These are phyloP conservation scores for Plectosphaerella sp. DNA, from an alignment of 2,329 filamentous ascomycete genomes.

Conservation along the genomic window DNA sequence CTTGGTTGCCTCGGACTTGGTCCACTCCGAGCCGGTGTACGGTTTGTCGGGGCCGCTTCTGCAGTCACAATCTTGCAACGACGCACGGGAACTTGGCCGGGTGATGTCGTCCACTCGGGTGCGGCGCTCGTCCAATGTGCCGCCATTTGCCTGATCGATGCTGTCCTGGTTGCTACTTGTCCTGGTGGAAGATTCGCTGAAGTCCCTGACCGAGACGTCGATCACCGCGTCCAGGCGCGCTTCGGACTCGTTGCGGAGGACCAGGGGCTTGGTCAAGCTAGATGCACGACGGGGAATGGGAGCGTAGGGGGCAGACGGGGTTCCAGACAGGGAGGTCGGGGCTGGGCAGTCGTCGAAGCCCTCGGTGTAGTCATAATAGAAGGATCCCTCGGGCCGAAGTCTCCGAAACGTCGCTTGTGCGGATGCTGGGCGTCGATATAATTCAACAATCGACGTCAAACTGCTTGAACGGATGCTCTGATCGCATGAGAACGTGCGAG, in stretches of 20 bases:
- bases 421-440: constrained; percentile 31
- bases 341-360: constrained; percentile 34
- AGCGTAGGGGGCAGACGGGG: constrained; percentile 18
- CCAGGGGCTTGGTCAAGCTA: constrained; percentile 16
- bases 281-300: constrained; percentile 23
- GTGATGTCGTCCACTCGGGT: too few relatives aligned
- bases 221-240: constrained; percentile 9
- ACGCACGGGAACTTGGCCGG: too few relatives aligned
- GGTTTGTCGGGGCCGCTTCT: too few relatives aligned
- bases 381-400: constrained; percentile 26
- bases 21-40: too few relatives aligned
- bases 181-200: constrained; percentile 8
- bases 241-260: constrained; percentile 18
- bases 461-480: constrained; percentile 39
- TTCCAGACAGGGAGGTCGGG: background rate
- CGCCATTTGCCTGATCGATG: too few relatives aligned
- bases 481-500: constrained; percentile 29
- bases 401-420: constrained; percentile 19
- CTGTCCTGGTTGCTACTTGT: background rate
- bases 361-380: constrained; percentile 52
- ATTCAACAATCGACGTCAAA: constrained; percentile 44
- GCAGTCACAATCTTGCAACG: too few relatives aligned
- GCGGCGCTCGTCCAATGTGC: too few relatives aligned
- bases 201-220: constrained; percentile 11
- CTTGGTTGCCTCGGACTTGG: too few relatives aligned